A percentile compares a stretch with the other conserved stretches of the same genome.
phyloP scores from a whole-genome alignment of 176 grass and related monocot species.

The Panicum miliaceum region DNA sequence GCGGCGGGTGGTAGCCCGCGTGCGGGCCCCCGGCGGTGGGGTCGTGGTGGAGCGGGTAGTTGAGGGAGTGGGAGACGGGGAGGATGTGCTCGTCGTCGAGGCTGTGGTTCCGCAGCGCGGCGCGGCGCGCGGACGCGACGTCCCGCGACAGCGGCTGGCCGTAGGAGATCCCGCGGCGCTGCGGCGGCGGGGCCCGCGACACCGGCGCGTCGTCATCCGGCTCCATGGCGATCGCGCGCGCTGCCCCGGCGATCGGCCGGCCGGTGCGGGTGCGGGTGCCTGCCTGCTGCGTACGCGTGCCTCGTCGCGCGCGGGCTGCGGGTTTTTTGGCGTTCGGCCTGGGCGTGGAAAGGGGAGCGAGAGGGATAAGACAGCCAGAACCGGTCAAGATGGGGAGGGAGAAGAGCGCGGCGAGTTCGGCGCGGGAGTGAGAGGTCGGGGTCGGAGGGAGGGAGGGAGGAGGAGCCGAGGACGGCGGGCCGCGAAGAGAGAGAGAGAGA shows the following conservation, averaged over 20 bases:
- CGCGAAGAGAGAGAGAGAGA: slow-evolving; percentile 3
- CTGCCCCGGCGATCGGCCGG: background rate
- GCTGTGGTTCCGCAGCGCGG: slow-evolving; percentile 70
- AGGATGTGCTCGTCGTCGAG: slow-evolving; percentile 66
- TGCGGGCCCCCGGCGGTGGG: slow-evolving; percentile 23
- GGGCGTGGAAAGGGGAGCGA: slow-evolving; percentile 29
- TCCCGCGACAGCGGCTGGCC: slow-evolving; percentile 80
- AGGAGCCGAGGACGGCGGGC: slow-evolving; percentile 39
- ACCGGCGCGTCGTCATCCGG: slow-evolving; percentile 38
- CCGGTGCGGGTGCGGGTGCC: background rate
- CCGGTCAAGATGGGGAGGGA: slow-evolving; percentile 53
- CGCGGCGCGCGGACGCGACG: slow-evolving; percentile 52
- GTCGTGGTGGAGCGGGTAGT: slow-evolving; percentile 45
- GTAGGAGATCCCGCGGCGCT: slow-evolving; percentile 77
- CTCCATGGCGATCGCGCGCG: slow-evolving; percentile 39
- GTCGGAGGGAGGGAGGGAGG: slow-evolving; percentile 19
- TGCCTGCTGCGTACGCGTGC: background rate
- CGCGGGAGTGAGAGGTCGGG: slow-evolving; percentile 44
- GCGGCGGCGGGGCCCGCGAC: slow-evolving; percentile 3
- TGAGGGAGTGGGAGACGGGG: slow-evolving; percentile 47
- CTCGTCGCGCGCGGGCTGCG: background rate
- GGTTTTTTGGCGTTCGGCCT: background rate
- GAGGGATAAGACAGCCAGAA: slow-evolving; percentile 56
- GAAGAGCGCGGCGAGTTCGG: slow-evolving; percentile 46
- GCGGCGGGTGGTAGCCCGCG: slow-evolving; percentile 32